These are phyloP conservation scores for Saturnispora quitensis DNA, from an alignment of 805 yeast genomes.

Conservation along the genomic window DNA sequence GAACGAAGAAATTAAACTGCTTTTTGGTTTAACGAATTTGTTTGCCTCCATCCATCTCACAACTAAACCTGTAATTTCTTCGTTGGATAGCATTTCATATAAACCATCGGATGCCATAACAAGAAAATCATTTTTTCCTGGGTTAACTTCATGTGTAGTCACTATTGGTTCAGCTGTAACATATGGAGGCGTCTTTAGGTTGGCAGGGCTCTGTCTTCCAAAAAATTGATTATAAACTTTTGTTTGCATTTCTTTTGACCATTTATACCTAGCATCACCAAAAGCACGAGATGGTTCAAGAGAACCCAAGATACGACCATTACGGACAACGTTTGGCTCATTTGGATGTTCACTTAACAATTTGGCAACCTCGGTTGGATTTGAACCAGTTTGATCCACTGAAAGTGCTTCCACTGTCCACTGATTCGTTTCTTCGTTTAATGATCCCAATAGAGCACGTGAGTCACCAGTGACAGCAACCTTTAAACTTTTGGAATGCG, in stretches of 20 bases:
- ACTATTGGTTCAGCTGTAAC: slow-evolving; percentile 95
- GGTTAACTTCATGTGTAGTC: slow-evolving; percentile 67
- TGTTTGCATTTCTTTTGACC: slow-evolving; percentile 67
- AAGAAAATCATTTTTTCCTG: slow-evolving; percentile 69
- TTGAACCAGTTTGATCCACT: slow-evolving; percentile 91
- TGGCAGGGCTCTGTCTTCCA: slow-evolving; percentile 67
- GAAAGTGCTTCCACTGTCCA: slow-evolving; percentile 88
- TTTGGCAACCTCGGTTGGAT: slow-evolving; percentile 76
- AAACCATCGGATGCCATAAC: slow-evolving; percentile 93
- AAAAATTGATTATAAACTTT: slow-evolving; percentile 66
- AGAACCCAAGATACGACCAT: slow-evolving; percentile 88
- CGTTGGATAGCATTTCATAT: slow-evolving; percentile 84
- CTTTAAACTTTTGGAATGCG: slow-evolving; percentile 57
- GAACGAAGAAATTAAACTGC: slow-evolving; percentile 35
- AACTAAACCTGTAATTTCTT: slow-evolving; percentile 86
- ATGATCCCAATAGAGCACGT: slow-evolving; percentile 77
- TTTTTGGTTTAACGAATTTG: slow-evolving; percentile 46
- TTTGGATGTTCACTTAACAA: slow-evolving; percentile 84
- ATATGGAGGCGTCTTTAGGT: slow-evolving; percentile 84
- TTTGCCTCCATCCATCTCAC: slow-evolving; percentile 86
- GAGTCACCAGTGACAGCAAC: slow-evolving; percentile 98
- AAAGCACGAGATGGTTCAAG: slow-evolving; percentile 94
- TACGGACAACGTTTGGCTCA: slow-evolving; percentile 71
- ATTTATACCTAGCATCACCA: slow-evolving; percentile 92
- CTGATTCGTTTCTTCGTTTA: slow-evolving; percentile 43